A percentile compares a stretch with the other conserved stretches of the same genome.
These are phyloP conservation scores for Diaporthe nobilis DNA, from an alignment of 2,329 filamentous ascomycete genomes.

Conservation along the genomic window DNA sequence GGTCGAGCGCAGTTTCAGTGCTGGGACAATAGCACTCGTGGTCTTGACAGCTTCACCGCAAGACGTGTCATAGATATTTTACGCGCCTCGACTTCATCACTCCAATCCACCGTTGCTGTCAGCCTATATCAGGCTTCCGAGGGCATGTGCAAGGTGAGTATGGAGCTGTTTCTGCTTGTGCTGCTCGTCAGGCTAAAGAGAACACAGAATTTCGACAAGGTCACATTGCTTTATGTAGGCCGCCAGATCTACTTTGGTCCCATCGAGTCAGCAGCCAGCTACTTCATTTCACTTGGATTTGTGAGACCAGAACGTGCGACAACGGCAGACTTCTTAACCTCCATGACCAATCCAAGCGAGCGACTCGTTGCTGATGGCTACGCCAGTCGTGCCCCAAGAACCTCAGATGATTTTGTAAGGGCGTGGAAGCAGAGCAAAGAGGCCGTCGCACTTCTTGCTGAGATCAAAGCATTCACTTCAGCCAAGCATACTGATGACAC, in stretches of 20 bases:
- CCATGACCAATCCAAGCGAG: constrained; percentile 75
- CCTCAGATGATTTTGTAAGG: constrained; percentile 73
- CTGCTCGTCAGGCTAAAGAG: too few relatives aligned
- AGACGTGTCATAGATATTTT: too few relatives aligned
- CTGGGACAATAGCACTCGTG: constrained; percentile 46
- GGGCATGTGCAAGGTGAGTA: too few relatives aligned
- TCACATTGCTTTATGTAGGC: constrained; percentile 9
- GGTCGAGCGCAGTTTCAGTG: constrained; percentile 46
- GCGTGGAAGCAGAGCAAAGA: constrained; percentile 41
- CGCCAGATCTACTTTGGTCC: constrained; percentile 22
- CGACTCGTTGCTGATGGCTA: constrained; percentile 71
- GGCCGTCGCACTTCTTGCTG: neutral
- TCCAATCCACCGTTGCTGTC: too few relatives aligned
- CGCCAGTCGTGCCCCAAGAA: constrained; percentile 67
- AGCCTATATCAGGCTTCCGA: too few relatives aligned
- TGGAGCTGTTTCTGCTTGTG: too few relatives aligned
- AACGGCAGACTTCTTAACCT: constrained; percentile 80
- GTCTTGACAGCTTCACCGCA: neutral
- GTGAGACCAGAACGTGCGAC: constrained; percentile 58
- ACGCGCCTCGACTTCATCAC: too few relatives aligned
- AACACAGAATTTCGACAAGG: constrained; percentile 14
- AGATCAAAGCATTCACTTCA: neutral
- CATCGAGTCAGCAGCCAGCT: constrained; percentile 61
- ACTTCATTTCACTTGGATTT: constrained; percentile 68
- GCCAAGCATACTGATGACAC: neutral